These are phyloP conservation scores for Euphorbia schlechtendalii DNA, from an alignment of 441 rosid species.

Conservation along the genomic window DNA sequence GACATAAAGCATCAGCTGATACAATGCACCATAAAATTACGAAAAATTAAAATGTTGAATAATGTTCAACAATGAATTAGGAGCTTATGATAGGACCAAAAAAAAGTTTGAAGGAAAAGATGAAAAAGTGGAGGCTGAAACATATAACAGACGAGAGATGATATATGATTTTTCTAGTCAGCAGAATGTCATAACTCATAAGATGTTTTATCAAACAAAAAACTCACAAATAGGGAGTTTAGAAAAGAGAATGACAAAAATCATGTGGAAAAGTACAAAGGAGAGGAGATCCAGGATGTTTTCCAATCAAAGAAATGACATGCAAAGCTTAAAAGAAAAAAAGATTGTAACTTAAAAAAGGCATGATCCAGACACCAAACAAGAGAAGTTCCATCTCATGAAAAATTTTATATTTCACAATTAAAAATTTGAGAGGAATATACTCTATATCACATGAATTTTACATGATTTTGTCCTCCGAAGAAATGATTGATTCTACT, in stretches of 20 bases:
- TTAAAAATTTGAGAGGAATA: too few species aligned
- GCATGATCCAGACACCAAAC: background rate
- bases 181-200: background rate
- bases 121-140: background rate
- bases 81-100: background rate
- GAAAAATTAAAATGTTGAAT: background rate
- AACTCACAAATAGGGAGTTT: background rate
- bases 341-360: background rate
- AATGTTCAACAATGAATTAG: background rate
- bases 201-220: background rate
- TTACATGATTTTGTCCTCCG: background rate
- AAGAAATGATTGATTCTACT: too few species aligned
- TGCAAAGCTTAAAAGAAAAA: background rate
- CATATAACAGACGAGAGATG: background rate
- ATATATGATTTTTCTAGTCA: background rate
- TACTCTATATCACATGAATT: background rate
- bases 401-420: too few species aligned
- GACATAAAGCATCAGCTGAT: constrained; percentile 21
- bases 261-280: background rate
- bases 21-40: constrained; percentile 13
- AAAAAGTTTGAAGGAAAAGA: background rate
- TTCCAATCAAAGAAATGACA: background rate
- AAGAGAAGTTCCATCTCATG: constrained; percentile 2
- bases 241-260: background rate
- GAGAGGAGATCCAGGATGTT: background rate